Evolutionary conservation across 2,329 filamentous ascomycete species (phyloP).

Genomic region (Escovopsis sp.): DNA sequence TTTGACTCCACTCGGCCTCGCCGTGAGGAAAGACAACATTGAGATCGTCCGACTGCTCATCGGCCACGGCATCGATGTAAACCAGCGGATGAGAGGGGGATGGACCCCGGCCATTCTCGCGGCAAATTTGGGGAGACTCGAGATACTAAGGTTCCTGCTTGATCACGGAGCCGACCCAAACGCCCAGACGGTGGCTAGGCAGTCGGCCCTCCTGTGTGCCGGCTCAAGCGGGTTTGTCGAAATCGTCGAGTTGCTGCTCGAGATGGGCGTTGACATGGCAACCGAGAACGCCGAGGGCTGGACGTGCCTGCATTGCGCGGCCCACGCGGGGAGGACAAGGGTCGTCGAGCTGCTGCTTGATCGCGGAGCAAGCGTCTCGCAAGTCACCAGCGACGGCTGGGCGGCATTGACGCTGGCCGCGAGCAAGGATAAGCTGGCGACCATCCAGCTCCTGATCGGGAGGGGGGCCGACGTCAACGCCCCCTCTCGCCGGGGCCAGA

Average conservation of each 20-base stretch:
- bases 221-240: not conserved
- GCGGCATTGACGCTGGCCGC: constrained; percentile 3
- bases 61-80: not conserved
- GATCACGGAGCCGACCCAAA: constrained; percentile 2
- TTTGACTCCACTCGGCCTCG: constrained; percentile 2
- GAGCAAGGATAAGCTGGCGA: not conserved
- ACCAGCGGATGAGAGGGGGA: not conserved
- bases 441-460: not conserved
- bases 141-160: constrained; percentile 1
- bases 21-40: constrained; percentile 2
- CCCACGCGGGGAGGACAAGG: constrained; percentile 1
- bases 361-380: not conserved
- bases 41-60: constrained; percentile 1
- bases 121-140: not conserved
- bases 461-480: constrained; percentile 3
- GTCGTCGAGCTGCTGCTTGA: constrained; percentile 5
- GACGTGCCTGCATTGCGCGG: constrained; percentile 5
- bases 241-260: constrained; percentile 3
- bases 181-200: not conserved
- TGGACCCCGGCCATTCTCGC: constrained; percentile 4
- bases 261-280: constrained; percentile 3
- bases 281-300: constrained; percentile 1
- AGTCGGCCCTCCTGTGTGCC: constrained; percentile 3
- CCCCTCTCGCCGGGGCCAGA: constrained; percentile 1
- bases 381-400: not conserved